A percentile compares a stretch with the other conserved stretches of the same genome.
phyloP scores from a whole-genome alignment of 2,329 filamentous ascomycete genomes.

The Penicillium sp. region DNA sequence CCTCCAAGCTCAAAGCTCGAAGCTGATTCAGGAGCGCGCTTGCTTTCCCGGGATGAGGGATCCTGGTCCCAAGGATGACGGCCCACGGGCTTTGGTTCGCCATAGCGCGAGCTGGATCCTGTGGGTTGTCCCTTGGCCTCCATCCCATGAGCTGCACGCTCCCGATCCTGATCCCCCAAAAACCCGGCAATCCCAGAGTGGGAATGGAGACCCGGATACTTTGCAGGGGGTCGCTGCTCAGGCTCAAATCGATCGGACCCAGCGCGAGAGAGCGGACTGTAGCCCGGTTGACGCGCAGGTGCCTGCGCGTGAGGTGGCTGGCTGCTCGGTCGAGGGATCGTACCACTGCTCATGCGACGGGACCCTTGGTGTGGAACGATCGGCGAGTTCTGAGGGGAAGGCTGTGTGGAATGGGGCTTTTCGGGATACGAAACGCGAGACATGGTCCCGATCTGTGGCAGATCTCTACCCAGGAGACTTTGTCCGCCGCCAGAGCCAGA shows the following conservation, averaged over 20 bases:
- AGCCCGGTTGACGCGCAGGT: slow-evolving; percentile 33
- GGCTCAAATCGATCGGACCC: slow-evolving; percentile 28
- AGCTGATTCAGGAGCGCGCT: slow-evolving; percentile 33
- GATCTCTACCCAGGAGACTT: slow-evolving; percentile 27
- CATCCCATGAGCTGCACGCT: slow-evolving; percentile 31
- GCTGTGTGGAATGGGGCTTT: slow-evolving; percentile 35
- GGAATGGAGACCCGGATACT: slow-evolving; percentile 32
- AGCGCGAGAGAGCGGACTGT: slow-evolving; percentile 37
- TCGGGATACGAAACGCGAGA: slow-evolving; percentile 36
- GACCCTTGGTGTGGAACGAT: slow-evolving; percentile 37
- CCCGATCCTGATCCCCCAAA: slow-evolving; percentile 31
- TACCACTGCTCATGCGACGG: slow-evolving; percentile 46
- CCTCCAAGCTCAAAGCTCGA: slow-evolving; percentile 41
- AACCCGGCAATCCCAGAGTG: slow-evolving; percentile 31
- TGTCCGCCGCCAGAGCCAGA: slow-evolving; percentile 38
- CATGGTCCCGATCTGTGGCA: slow-evolving; percentile 33
- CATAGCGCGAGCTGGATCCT: slow-evolving; percentile 29
- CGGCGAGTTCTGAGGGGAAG: slow-evolving; percentile 36
- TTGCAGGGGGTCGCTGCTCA: slow-evolving; percentile 25
- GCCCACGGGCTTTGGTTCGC: slow-evolving; percentile 34
- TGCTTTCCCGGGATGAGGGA: slow-evolving; percentile 40
- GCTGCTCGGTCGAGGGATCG: slow-evolving; percentile 44
- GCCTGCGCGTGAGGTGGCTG: slow-evolving; percentile 41
- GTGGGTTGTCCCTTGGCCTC: slow-evolving; percentile 30
- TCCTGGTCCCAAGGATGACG: slow-evolving; percentile 39